Evolutionary conservation across 129 eudicot genomes (phyloP).

Genomic region (Artemisia argyi): DNA sequence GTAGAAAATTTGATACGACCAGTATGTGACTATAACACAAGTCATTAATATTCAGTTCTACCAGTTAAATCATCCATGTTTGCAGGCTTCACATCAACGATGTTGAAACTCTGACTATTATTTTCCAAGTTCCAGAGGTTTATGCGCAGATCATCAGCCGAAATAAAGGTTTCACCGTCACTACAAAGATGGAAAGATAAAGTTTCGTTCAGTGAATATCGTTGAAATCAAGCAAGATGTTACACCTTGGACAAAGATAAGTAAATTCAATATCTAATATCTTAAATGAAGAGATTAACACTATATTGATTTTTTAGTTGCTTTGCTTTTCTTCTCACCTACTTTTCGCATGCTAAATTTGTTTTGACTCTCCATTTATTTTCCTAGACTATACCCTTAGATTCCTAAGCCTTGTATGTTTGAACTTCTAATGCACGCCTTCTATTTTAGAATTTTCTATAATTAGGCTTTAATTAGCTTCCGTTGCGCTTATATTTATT

Average conservation of each 20-base stretch:
- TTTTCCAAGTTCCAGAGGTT: slow-evolving; percentile 3
- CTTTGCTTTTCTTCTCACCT: too few relatives aligned
- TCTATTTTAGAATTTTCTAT: too few relatives aligned
- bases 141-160: slow-evolving; percentile 11
- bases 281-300: neutral
- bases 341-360: too few relatives aligned
- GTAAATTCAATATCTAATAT: neutral
- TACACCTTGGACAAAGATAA: neutral
- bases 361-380: too few relatives aligned
- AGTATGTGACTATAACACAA: neutral
- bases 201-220: neutral
- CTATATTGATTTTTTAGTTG: neutral
- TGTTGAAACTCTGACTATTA: neutral
- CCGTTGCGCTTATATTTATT: too few relatives aligned
- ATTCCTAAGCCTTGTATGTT: too few relatives aligned
- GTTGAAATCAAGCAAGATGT: neutral
- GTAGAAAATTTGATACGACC: neutral
- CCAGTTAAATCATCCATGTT: slow-evolving; percentile 9
- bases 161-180: slow-evolving; percentile 9
- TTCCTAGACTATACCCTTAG: too few relatives aligned
- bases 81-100: neutral
- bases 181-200: slow-evolving; percentile 2
- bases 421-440: too few relatives aligned
- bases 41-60: neutral
- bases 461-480: too few relatives aligned